These are phyloP conservation scores for Leccinum ochraceum DNA, from an alignment of 768 basidiomycete species.

Conservation along the genomic window DNA sequence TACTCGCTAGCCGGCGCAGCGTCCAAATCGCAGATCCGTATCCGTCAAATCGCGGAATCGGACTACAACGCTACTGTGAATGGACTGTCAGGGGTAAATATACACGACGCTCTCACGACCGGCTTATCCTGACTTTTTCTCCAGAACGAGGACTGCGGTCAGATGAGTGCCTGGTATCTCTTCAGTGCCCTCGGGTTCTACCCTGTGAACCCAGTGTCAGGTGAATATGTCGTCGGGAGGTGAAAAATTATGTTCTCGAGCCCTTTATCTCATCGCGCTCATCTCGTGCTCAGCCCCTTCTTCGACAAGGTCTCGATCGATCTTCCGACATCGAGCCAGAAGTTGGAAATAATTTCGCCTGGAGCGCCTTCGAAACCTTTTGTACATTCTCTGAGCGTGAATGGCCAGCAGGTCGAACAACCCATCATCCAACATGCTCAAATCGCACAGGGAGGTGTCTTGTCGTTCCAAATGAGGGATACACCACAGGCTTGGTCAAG, in stretches of 20 bases:
- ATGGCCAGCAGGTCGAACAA: conserved; percentile 43
- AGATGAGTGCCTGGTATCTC: conserved; percentile 90
- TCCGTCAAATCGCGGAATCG: conserved; percentile 60
- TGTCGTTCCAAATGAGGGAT: conserved; percentile 68
- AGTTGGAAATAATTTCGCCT: conserved; percentile 51
- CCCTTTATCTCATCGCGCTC: not conserved
- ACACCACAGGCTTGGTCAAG: conserved; percentile 46
- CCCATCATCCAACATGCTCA: conserved; percentile 65
- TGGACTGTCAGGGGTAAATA: conserved; percentile 70
- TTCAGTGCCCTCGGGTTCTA: conserved; percentile 85
- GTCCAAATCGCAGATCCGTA: conserved; percentile 67
- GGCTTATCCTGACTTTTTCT: not conserved
- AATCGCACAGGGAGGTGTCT: conserved; percentile 53
- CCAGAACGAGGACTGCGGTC: conserved; percentile 87
- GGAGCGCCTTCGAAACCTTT: conserved; percentile 64
- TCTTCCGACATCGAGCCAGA: conserved; percentile 42
- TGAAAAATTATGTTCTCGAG: conserved; percentile 33
- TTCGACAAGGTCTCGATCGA: conserved; percentile 55
- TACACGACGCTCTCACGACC: not conserved
- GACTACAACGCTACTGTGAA: conserved; percentile 70
- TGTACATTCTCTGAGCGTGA: conserved; percentile 57
- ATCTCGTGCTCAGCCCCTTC: conserved; percentile 41
- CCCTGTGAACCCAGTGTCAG: conserved; percentile 79
- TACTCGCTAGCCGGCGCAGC: conserved; percentile 74
- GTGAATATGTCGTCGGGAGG: conserved; percentile 76